Evolutionary conservation across 1,139 yeast genomes (phyloP).

Genomic region (Diutina neorugosa): DNA sequence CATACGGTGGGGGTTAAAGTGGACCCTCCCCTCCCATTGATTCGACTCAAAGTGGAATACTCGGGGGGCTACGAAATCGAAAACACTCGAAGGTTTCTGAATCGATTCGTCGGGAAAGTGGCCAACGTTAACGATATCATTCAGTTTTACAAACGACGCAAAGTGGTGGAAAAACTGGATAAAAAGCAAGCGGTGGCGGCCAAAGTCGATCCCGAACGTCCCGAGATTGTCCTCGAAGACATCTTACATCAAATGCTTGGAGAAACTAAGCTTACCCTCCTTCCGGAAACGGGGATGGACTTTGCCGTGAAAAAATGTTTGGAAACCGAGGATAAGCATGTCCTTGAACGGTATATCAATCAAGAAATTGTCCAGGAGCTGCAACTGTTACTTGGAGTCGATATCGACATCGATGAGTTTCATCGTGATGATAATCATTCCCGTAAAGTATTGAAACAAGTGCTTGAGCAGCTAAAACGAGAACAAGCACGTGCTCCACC

Average conservation of each 20-base stretch:
- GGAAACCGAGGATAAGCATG: slow-evolving; percentile 70
- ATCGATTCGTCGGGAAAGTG: slow-evolving; percentile 78
- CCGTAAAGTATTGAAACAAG: not conserved
- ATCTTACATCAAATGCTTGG: slow-evolving; percentile 34
- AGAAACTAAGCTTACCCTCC: slow-evolving; percentile 50
- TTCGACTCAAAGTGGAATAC: slow-evolving; percentile 72
- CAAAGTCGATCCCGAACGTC: slow-evolving; percentile 5
- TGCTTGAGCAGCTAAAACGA: not conserved
- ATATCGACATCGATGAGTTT: not conserved
- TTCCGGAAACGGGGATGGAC: slow-evolving; percentile 71
- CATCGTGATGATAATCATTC: not conserved
- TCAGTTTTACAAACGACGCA: slow-evolving; percentile 43
- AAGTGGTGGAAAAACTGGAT: not conserved
- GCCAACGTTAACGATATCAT: slow-evolving; percentile 86
- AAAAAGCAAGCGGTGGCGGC: slow-evolving; percentile 9
- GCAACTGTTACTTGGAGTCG: not conserved
- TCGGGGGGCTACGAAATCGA: slow-evolving; percentile 88
- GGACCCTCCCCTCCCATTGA: slow-evolving; percentile 54
- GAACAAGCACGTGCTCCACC: not conserved
- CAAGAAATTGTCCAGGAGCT: slow-evolving; percentile 43
- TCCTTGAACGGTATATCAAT: slow-evolving; percentile 59
- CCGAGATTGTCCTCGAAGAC: slow-evolving; percentile 39
- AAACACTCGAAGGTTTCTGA: slow-evolving; percentile 80
- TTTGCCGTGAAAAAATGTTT: slow-evolving; percentile 63
- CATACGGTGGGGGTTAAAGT: slow-evolving; percentile 12